phyloP scores from a whole-genome alignment of 2,329 filamentous ascomycete genomes.

The Teratosphaeria epicoccoides region DNA sequence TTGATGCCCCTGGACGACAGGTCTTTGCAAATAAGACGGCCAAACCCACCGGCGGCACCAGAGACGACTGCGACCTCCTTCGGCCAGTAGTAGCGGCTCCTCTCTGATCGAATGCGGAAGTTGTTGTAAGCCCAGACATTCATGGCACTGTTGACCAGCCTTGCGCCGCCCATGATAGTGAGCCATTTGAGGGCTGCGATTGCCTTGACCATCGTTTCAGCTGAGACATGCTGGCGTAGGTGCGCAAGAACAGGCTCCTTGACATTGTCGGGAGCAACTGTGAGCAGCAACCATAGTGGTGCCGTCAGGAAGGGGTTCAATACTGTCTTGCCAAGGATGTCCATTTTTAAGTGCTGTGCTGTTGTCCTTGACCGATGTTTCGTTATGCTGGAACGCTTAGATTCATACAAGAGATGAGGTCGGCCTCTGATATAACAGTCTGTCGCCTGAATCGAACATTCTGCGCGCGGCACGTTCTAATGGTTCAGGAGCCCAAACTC shows the following conservation, averaged over 20 bases:
- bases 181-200: constrained; percentile 21
- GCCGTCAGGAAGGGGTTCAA: constrained; percentile 22
- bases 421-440: not conserved
- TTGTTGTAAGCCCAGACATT: constrained; percentile 23
- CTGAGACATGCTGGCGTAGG: constrained; percentile 18
- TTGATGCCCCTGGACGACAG: constrained; percentile 26
- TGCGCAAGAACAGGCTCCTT: constrained; percentile 20
- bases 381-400: not conserved
- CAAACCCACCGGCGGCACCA: constrained; percentile 29
- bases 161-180: constrained; percentile 21
- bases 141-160: constrained; percentile 14
- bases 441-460: not conserved
- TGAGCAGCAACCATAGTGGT: constrained; percentile 21
- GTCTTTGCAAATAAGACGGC: constrained; percentile 22
- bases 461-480: not conserved
- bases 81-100: constrained; percentile 24
- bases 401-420: not conserved
- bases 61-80: constrained; percentile 28
- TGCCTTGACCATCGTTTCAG: constrained; percentile 13
- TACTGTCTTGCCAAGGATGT: not conserved
- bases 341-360: not conserved
- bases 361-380: not conserved
- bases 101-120: constrained; percentile 27
- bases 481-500: not conserved
- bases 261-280: constrained; percentile 18